Percentiles rank a stretch among this genome's conserved stretches.
Conservation (phyloP, 805 yeast genomes). For the Spathaspora passalidarum region DNA sequence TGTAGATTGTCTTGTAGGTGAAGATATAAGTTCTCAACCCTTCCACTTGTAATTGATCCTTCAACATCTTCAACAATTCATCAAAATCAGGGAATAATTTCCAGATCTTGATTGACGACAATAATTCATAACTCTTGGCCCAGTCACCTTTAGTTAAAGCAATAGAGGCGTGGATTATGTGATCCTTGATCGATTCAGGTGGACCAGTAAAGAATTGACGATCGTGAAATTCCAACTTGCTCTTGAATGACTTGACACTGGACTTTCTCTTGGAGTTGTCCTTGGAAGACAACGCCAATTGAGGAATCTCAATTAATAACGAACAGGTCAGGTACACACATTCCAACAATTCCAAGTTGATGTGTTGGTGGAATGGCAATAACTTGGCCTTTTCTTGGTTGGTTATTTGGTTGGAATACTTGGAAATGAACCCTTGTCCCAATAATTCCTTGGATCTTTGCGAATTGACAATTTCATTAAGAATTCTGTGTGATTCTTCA, state of each 20-base stretch:
- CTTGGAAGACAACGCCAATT: conserved; percentile 58
- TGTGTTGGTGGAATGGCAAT: conserved; percentile 97
- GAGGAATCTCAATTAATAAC: conserved; percentile 87
- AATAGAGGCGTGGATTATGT: conserved; percentile 87
- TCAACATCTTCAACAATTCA: conserved; percentile 66
- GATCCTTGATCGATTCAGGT: conserved; percentile 94
- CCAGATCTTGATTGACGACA: conserved; percentile 84
- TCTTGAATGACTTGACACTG: conserved; percentile 80
- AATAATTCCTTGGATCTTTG: conserved; percentile 85
- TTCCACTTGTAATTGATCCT: conserved; percentile 77
- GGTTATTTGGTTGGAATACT: conserved; percentile 56
- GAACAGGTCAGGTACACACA: conserved; percentile 90
- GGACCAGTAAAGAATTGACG: conserved; percentile 96
- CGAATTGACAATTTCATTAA: conserved; percentile 85
- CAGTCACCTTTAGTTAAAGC: conserved; percentile 88
- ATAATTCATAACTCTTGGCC: conserved; percentile 69
- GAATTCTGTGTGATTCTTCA: conserved; percentile 79
- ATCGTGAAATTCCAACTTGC: conserved; percentile 88
- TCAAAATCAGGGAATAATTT: conserved; percentile 69
- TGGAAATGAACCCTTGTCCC: conserved; percentile 81
- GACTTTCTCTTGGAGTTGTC: conserved; percentile 50
- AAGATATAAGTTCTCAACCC: conserved; percentile 91
- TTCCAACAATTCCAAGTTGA: conserved; percentile 91
- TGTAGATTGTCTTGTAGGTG: conserved; percentile 73
- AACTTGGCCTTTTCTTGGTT: conserved; percentile 73